Evolutionary conservation across 331 rosid species (phyloP), one percentile per base, ranked within the genome.

Genomic region (Malus hybrid): DNA sequence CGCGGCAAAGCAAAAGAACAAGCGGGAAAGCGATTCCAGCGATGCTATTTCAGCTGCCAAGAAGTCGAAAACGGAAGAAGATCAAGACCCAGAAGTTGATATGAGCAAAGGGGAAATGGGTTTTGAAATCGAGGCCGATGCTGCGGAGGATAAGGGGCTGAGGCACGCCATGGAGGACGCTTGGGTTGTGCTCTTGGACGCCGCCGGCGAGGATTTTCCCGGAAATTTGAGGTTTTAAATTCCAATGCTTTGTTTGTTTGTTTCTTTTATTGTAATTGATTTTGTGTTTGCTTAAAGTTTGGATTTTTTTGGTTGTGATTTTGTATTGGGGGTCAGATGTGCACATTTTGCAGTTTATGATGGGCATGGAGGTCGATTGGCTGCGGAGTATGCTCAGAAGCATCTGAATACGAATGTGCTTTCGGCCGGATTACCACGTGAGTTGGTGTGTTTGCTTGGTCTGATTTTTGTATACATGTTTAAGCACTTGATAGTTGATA

Each of bases 371-470:
- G 98, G 98, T 39, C 93, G 96, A 76, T 87, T 89, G 67, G 97
- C 98, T 75, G 98, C 98, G 24, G 96, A 88, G 22, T 89, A 89
- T 77, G 89, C 90, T 72, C 92, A 91, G 84, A 91, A 82, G 80
- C 85, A 89, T 86, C 86, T 93, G 70, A 97, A 93, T 73, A 67
- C 63, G 22, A 91, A 88, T 84, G 98, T 89, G 81, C 92, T 93
- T 54, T 80, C 86, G n/a, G 85, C 97, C n/a, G 98, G 98, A 81
- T 93, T 93, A 89, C 96, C 98, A 93, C 97, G 96, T 93, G 98
- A 93, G 98, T 93, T 91, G 98, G 98, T 91, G 93, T 90, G 97
- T 93, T 87, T 85, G 87, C 93, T 80, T 84, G 89, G 90, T 91
- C 91, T 86, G 81, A 73, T 89, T 85, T 70, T 55, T 74, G 80